A percentile compares a stretch with the other conserved stretches of the same genome.
Conservation (phyloP, 202 grass and related monocot species). For the Carex sylvatica region DNA sequence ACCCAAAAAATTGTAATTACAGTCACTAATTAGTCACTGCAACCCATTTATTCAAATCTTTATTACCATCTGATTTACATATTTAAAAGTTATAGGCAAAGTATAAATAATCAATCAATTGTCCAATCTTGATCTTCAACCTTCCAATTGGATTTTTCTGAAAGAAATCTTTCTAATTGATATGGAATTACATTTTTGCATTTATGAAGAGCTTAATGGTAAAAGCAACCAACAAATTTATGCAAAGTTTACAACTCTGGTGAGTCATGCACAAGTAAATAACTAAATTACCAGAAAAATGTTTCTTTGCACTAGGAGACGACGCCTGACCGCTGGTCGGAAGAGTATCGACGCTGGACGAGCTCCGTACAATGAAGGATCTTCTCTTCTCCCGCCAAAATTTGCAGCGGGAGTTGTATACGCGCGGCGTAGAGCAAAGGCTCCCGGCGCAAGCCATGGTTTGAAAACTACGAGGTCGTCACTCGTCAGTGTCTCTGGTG, state of each 20-base stretch:
- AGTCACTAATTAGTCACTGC: background rate
- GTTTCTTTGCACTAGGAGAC: conserved; percentile 7
- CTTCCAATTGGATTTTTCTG: background rate
- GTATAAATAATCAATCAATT: background rate
- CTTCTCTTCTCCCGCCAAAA: conserved; percentile 13
- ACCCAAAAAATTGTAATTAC: background rate
- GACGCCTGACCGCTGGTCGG: conserved; percentile 19
- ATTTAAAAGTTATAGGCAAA: background rate
- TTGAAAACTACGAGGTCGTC: background rate
- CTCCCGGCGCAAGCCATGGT: conserved; percentile 20
- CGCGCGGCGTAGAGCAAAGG: conserved; percentile 8
- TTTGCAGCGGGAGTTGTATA: background rate
- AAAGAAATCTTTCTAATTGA: conserved; percentile 13
- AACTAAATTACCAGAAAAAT: conserved; percentile 26
- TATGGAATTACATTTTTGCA: background rate
- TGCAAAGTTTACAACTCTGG: background rate
- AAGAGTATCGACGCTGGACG: conserved; percentile 7
- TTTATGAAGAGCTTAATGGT: background rate
- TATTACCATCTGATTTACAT: background rate
- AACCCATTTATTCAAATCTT: background rate
- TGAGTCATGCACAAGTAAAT: background rate
- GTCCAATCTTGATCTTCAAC: background rate
- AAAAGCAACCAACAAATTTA: background rate
- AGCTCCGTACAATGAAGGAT: conserved; percentile 20
- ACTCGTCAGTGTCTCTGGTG: background rate